Conservation (phyloP, 805 yeast genomes). For the Ogataea thermomethanolica region DNA sequence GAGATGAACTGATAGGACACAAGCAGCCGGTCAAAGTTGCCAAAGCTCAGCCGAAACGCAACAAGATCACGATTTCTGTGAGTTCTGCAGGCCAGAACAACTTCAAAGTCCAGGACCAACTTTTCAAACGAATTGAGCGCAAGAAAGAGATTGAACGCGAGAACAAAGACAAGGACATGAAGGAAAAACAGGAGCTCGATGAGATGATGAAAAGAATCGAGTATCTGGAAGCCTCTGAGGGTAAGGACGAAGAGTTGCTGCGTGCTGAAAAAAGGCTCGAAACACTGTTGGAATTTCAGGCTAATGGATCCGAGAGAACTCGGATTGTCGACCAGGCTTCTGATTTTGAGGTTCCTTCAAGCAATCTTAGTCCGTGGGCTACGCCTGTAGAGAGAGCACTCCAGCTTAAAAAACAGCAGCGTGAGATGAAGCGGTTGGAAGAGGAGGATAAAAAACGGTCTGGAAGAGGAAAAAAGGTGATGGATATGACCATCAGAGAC, state of each 20-base stretch:
- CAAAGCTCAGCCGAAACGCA: constrained; percentile 37
- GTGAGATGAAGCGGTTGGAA: constrained; percentile 61
- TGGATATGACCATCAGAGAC: constrained; percentile 74
- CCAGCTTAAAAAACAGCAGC: constrained; percentile 82
- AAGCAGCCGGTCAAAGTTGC: constrained; percentile 12
- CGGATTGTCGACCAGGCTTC: constrained; percentile 89
- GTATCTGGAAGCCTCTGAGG: constrained; percentile 38
- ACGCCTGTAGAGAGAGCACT: constrained; percentile 83
- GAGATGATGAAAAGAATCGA: constrained; percentile 44
- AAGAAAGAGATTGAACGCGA: constrained; percentile 36
- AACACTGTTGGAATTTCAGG: constrained; percentile 74
- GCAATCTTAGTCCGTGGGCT: constrained; percentile 70
- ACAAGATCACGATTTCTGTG: constrained; percentile 52
- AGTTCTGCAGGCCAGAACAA: constrained; percentile 60
- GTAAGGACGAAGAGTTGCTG: constrained; percentile 53
- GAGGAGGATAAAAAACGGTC: constrained; percentile 52
- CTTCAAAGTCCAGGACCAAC: constrained; percentile 64
- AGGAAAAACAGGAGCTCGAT: constrained; percentile 37
- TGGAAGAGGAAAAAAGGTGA: constrained; percentile 72
- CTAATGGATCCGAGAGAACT: constrained; percentile 84
- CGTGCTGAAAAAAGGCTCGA: constrained; percentile 75
- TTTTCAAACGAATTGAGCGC: constrained; percentile 58
- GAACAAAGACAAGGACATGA: constrained; percentile 34
- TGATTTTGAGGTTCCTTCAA: constrained; percentile 65
- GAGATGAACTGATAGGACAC: constrained; percentile 37